Percentiles rank a stretch among this genome's conserved stretches.
Conservation (phyloP, 2,329 filamentous ascomycete genomes). For the Plenodomus biglobosus region DNA sequence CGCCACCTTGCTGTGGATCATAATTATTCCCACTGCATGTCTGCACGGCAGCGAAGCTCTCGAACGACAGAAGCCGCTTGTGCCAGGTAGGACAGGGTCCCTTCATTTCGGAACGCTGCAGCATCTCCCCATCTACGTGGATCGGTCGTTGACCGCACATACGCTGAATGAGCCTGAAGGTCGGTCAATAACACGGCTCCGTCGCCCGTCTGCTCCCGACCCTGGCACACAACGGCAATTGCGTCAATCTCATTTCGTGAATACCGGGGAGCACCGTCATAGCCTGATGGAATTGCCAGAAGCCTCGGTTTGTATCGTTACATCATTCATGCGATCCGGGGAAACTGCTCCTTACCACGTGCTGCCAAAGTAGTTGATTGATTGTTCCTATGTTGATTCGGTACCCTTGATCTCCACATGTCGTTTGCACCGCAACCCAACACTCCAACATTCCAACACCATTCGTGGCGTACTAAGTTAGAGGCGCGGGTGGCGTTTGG, state of each 20-base stretch:
- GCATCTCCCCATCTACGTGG: slow-evolving; percentile 40
- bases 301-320: slow-evolving; percentile 19
- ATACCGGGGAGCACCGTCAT: slow-evolving; percentile 26
- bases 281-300: slow-evolving; percentile 29
- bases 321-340: slow-evolving; percentile 22
- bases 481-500: slow-evolving; percentile 31
- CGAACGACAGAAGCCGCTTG: slow-evolving; percentile 16
- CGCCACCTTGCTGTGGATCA: slow-evolving; percentile 16
- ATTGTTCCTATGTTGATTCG: slow-evolving; percentile 28
- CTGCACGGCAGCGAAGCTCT: slow-evolving; percentile 18
- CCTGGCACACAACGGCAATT: slow-evolving; percentile 30
- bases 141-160: slow-evolving; percentile 40
- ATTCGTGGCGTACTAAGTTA: slow-evolving; percentile 34
- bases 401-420: slow-evolving; percentile 18
- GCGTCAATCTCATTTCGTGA: slow-evolving; percentile 24
- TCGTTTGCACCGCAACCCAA: slow-evolving; percentile 20
- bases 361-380: slow-evolving; percentile 24
- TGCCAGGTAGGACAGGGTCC: slow-evolving; percentile 40
- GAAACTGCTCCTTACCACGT: slow-evolving; percentile 23
- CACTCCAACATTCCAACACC: slow-evolving; percentile 17
- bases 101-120: slow-evolving; percentile 46
- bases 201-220: slow-evolving; percentile 23
- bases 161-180: slow-evolving; percentile 42
- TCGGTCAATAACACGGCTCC: slow-evolving; percentile 36
- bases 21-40: slow-evolving; percentile 20